Base-by-base conservation (phyloP, 2,329 filamentous ascomycete species). In the Calonectria pseudoturangicola region DNA sequence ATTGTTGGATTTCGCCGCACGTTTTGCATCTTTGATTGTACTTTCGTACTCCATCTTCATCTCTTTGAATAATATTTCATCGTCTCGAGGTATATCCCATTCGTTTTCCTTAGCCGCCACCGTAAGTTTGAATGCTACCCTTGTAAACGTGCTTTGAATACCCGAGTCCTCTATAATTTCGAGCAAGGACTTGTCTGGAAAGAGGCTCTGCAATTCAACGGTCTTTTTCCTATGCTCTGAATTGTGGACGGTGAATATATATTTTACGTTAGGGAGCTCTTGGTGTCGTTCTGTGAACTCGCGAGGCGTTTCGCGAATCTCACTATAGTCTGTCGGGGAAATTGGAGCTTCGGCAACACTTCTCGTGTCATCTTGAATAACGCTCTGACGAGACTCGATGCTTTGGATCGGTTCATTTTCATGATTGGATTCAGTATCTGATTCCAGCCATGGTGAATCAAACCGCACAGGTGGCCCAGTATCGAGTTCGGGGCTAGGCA, bases 141-240 rank as follows among this genome's bases (percentile, higher is more conserved):
- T 7, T 3, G 41, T 43, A n/a, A 56, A 45, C 7, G 60, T 13
- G n/a, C 39, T 27, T 21, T 12, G 27, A 4, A 78, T 41, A 12
- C 63, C 65, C 13, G 75, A 67, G 9, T 64, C 64, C 1, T 41
- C 36, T 2, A 76, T 54, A 3, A 77, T 64, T 4, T 73, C 60
- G 5, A 28, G 30, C 15, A 77, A 68, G 0, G 73, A 62, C 62
- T 69, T 70, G 4, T 41, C 8, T 21, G 62, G 71, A 62, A 75
- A 75, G 15, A 45, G 9, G 10, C 33, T 15, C 5, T 51, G 51
- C 56, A 74, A 7, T 33, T 30, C 3, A 63, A 51, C 18, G 48
- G 51, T 15, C 58, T 50, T 15, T 36, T 39, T 18, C 43, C 10
- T 15, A 39, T 67, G 4, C 0, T 12, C 18, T 66, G 60, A 21